Base-by-base conservation (phyloP, 805 yeast species). In the Wickerhamiella allomyrinae region DNA sequence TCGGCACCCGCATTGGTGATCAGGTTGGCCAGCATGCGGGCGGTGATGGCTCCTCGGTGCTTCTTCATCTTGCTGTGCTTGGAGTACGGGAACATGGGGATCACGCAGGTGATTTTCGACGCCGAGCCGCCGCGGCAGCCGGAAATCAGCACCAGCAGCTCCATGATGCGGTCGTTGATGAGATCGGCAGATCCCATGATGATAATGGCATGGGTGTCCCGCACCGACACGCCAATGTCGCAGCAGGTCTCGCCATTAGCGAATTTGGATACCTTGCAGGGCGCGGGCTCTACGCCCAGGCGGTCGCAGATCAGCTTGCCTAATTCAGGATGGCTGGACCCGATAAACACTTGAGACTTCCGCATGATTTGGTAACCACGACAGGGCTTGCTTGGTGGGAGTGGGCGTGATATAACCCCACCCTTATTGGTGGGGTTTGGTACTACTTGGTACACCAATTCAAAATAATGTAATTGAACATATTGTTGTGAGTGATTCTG, bases 91-190 rank as follows among this genome's bases (percentile, higher is more conserved):
- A 89, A 93, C 62, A 86, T 94, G 1, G 99, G 99, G 41, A 91
- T 78, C 24, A 91, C 98, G 8, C 96, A 96, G 9, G 89, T 91
- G 60, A 91, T 86, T 59, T 86, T 86, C 55, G 83, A 80, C n/a
- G 99, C 99, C 10, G 95, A 84, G 8, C 98, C 99, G 46, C 96
- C 95, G 53, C 87, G 77, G 63, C 97, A 89, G 40, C 97, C 98
- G 38, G 93, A 79, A 35, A 91, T 87, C 54, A 91, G 70, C 47
- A 93, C 89, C 57, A 91, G 70, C 49, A 91, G 66, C 63, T 91
- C 99, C 98, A 91, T 91, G 46, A 91, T 84, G 57, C 85, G 91
- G 57, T 91, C 97, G 57, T 91, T 91, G 51, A 77, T 56, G 41
- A 79, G 72, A n/a, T 86, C 79, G 7, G 94, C 81, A 6, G 95